Evolutionary conservation across 306 rosid species (phyloP), one percentile per base, ranked within the genome.

Genomic region (Glycine tomentella): DNA sequence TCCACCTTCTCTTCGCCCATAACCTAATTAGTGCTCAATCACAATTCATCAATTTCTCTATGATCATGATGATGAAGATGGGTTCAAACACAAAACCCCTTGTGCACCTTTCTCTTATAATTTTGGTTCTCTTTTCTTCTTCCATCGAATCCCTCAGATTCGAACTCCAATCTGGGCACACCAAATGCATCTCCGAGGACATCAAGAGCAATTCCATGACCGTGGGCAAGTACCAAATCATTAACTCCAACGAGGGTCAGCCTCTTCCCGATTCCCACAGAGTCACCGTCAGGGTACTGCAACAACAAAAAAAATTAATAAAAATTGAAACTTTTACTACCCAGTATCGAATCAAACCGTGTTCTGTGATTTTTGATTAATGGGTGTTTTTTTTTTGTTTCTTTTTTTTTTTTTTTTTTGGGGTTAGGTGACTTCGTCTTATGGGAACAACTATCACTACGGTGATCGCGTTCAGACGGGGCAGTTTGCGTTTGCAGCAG

Each of bases 181-280:
- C 98, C 81, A 95, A 95, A 83, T 95, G 99, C 90, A 87, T 95
- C 87, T 77, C 95, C 56, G 99, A 95, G 78, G 99, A 95, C 46
- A 89, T 95, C 8, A 93, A 92, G 84, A 82, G 76, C 87, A 92
- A 88, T 76, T 88, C 98, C 86, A 87, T 95, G 98, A 89, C 98
- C 9, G 96, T 95, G 42, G 98, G 98, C 0, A 96, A 89, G 80
- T 93, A 96, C 91, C 40, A 50, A 71, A 36, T 96, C 73, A 81
- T 96, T 51, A 93, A 89, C 70, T 97, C 86, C 48, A 83, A 70
- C 82, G 97, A 92, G 63, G 97, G 86, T 53, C 84, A 86, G 0
- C 99, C 98, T 15, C 1, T 91, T 3, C 94, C 98, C 1, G 90
- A 92, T 69, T 80, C 94, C 0, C 97, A 90, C 88, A 90, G 86